A percentile compares a stretch with the other conserved stretches of the same genome.
phyloP scores from a whole-genome alignment of 2,329 filamentous ascomycete species.

The Penicillium sp. region DNA sequence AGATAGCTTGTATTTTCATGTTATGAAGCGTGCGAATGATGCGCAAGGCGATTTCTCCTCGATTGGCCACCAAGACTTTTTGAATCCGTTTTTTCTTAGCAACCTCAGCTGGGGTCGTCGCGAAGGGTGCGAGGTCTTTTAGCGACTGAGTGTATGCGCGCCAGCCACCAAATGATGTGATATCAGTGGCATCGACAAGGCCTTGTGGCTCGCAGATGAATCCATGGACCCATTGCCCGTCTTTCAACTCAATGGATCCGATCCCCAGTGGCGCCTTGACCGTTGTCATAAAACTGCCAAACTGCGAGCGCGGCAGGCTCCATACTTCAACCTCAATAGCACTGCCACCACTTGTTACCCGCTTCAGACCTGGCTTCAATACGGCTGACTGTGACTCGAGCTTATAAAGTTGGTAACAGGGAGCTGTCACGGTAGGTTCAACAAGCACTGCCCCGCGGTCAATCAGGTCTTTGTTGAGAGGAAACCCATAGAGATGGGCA shows the following conservation, averaged over 20 bases:
- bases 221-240: slow-evolving; percentile 11
- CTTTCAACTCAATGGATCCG: slow-evolving; percentile 12
- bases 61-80: slow-evolving; percentile 33
- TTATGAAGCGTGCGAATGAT: not conserved
- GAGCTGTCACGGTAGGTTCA: not conserved
- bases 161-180: slow-evolving; percentile 8
- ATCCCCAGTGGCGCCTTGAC: slow-evolving; percentile 10
- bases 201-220: slow-evolving; percentile 14
- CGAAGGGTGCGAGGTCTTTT: not conserved
- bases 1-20: slow-evolving; percentile 3
- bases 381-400: not conserved
- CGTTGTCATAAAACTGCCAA: slow-evolving; percentile 10
- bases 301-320: slow-evolving; percentile 4
- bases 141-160: slow-evolving; percentile 4
- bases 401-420: slow-evolving; percentile 9
- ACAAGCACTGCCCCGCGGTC: slow-evolving; percentile 1
- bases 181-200: slow-evolving; percentile 8
- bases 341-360: slow-evolving; percentile 2
- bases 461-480: slow-evolving; percentile 9
- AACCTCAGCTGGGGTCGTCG: not conserved
- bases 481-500: slow-evolving; percentile 13
- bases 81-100: slow-evolving; percentile 16
- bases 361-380: slow-evolving; percentile 9
- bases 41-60: slow-evolving; percentile 5
- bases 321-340: slow-evolving; percentile 12